phyloP scores from a whole-genome alignment of 108 stramenopile species.

The Schizochytrium sp. region DNA sequence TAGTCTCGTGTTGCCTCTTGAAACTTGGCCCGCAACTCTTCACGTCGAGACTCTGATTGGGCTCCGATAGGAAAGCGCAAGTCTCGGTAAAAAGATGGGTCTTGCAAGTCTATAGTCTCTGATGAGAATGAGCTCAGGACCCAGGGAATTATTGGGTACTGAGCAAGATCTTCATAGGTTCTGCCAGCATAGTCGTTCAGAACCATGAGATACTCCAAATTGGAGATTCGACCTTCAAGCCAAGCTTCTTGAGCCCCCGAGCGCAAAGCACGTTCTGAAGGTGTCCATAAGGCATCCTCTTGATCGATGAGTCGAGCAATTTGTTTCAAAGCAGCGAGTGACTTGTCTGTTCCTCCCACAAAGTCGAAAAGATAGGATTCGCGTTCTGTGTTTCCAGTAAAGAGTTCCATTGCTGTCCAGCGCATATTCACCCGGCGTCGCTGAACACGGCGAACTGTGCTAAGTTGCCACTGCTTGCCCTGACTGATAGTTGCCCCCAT shows the following conservation, averaged over 20 bases:
- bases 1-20: neutral
- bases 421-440: conserved; percentile 45
- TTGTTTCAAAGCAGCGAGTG: neutral
- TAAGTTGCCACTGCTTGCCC: conserved; percentile 32
- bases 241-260: conserved; percentile 75
- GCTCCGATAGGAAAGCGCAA: conserved; percentile 69
- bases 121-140: conserved; percentile 61
- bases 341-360: neutral
- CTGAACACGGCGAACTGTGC: conserved; percentile 17
- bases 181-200: conserved; percentile 69
- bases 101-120: conserved; percentile 26
- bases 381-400: conserved; percentile 49
- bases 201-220: conserved; percentile 69
- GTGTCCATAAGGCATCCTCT: conserved; percentile 33
- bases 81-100: conserved; percentile 64
- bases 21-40: neutral
- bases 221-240: conserved; percentile 61
- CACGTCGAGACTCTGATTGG: conserved; percentile 39
- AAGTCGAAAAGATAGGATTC: conserved; percentile 46
- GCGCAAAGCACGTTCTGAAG: neutral
- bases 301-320: conserved; percentile 1
- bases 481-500: neutral
- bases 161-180: conserved; percentile 70
- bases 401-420: conserved; percentile 6
- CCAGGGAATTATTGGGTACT: conserved; percentile 76